phyloP scores from a whole-genome alignment of 768 basidiomycete genomes.

The Lentinula guzmanii region DNA sequence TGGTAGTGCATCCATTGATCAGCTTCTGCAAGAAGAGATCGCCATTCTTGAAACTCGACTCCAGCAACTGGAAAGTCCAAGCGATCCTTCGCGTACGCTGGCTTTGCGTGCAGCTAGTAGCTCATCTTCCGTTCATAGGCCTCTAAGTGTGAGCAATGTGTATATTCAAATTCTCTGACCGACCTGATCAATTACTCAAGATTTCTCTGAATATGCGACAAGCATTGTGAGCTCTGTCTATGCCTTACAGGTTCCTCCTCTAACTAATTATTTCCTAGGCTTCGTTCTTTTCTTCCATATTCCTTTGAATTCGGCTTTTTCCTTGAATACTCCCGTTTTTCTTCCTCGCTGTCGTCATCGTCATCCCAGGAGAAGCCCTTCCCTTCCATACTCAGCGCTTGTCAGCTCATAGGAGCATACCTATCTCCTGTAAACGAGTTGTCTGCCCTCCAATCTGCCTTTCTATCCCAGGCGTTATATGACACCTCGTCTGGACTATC shows the following conservation, averaged over 20 bases:
- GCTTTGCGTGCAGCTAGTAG: constrained; percentile 19
- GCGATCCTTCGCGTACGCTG: constrained; percentile 10
- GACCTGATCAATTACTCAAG: background rate
- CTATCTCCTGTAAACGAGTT: constrained; percentile 12
- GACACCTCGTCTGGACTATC: constrained; percentile 11
- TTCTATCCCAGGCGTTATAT: constrained; percentile 13
- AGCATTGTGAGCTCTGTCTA: constrained; percentile 6
- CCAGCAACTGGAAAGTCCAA: constrained; percentile 24
- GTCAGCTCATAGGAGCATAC: constrained; percentile 14
- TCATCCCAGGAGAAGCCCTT: constrained; percentile 11
- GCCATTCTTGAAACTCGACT: constrained; percentile 31
- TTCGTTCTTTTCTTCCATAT: constrained; percentile 13
- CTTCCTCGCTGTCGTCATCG: constrained; percentile 19
- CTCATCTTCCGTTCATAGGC: constrained; percentile 4
- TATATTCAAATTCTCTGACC: background rate
- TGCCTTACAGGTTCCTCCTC: background rate
- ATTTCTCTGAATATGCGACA: constrained; percentile 6
- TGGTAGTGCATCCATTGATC: constrained; percentile 7
- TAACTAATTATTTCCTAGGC: background rate
- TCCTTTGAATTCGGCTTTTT: constrained; percentile 39
- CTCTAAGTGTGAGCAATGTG: constrained; percentile 2
- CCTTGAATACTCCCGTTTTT: constrained; percentile 34
- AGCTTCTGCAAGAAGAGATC: constrained; percentile 23
- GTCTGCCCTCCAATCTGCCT: constrained; percentile 9
- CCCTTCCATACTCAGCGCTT: constrained; percentile 11